Evolutionary conservation across 2,329 filamentous ascomycete genomes (phyloP).

Genomic region (Ophiostoma ulmi): DNA sequence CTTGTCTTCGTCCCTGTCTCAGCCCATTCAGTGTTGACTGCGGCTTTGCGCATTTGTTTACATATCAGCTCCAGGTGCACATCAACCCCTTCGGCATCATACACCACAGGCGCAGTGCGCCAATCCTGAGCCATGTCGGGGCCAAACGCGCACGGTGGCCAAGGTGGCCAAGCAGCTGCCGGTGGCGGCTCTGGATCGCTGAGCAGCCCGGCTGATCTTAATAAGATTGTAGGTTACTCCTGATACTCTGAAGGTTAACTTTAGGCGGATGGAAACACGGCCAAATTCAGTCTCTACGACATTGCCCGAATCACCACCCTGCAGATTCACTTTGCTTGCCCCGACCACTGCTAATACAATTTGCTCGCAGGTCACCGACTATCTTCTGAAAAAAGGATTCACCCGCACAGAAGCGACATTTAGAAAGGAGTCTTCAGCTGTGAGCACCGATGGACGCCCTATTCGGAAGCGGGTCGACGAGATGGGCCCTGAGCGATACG

Average conservation of each 20-base stretch:
- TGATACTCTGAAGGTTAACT: not conserved
- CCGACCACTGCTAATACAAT: constrained; percentile 5
- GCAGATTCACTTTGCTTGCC: not conserved
- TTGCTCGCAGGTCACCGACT: constrained; percentile 69
- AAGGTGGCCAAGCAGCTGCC: constrained; percentile 19
- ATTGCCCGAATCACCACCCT: not conserved
- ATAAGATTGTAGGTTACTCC: constrained; percentile 75
- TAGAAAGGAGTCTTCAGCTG: constrained; percentile 78
- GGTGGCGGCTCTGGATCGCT: constrained; percentile 30
- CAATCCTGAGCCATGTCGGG: constrained; percentile 24
- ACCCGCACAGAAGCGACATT: constrained; percentile 88
- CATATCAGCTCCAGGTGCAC: not conserved
- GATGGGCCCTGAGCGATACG: constrained; percentile 69
- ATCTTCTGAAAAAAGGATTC: constrained; percentile 92
- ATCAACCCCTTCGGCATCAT: not conserved
- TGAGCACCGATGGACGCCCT: constrained; percentile 75
- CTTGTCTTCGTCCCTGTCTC: not conserved
- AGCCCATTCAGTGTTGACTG: not conserved
- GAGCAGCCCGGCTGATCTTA: constrained; percentile 68
- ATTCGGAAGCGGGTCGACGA: constrained; percentile 62
- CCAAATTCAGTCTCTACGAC: not conserved
- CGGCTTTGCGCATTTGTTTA: not conserved
- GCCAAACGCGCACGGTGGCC: constrained; percentile 23
- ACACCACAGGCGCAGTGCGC: not conserved
- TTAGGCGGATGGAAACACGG: not conserved